phyloP scores from a whole-genome alignment of 768 basidiomycete genomes.

The Tulasnella sp. region DNA sequence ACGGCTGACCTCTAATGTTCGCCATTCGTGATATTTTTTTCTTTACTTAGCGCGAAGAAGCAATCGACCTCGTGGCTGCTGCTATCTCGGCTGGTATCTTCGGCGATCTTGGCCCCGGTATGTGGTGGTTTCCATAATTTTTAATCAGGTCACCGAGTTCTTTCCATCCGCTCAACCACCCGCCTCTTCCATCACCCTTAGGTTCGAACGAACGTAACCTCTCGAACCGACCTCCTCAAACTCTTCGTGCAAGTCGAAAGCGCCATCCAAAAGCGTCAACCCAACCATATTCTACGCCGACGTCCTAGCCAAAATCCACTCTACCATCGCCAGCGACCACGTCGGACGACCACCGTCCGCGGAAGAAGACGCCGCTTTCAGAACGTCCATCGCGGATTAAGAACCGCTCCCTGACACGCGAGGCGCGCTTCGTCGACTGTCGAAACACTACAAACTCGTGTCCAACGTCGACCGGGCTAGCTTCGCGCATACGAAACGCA shows the following conservation, averaged over 20 bases:
- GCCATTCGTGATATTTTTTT: neutral
- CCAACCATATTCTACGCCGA: constrained; percentile 16
- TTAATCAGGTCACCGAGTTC: neutral
- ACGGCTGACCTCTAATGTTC: neutral
- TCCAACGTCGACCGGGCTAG: constrained; percentile 16
- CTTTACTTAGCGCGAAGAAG: constrained; percentile 57
- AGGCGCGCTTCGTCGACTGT: constrained; percentile 11
- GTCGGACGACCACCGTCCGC: neutral
- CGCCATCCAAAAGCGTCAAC: constrained; percentile 1
- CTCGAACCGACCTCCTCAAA: neutral
- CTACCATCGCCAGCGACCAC: neutral
- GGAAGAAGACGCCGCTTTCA: constrained; percentile 10
- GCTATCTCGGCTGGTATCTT: constrained; percentile 96
- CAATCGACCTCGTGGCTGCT: constrained; percentile 70
- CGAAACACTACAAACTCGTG: constrained; percentile 18
- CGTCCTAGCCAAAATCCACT: constrained; percentile 5
- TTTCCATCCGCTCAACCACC: neutral
- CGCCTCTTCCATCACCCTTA: neutral
- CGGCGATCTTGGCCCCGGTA: constrained; percentile 86
- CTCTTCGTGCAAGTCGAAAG: constrained; percentile 9
- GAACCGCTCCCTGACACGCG: constrained; percentile 16
- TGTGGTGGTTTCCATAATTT: neutral
- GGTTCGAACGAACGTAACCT: constrained; percentile 91
- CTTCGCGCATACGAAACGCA: constrained; percentile 2
- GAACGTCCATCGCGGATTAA: constrained; percentile 7